These are phyloP conservation scores for Globisporangium abappressorium DNA, from an alignment of 352 stramenopile species.

Conservation along the genomic window DNA sequence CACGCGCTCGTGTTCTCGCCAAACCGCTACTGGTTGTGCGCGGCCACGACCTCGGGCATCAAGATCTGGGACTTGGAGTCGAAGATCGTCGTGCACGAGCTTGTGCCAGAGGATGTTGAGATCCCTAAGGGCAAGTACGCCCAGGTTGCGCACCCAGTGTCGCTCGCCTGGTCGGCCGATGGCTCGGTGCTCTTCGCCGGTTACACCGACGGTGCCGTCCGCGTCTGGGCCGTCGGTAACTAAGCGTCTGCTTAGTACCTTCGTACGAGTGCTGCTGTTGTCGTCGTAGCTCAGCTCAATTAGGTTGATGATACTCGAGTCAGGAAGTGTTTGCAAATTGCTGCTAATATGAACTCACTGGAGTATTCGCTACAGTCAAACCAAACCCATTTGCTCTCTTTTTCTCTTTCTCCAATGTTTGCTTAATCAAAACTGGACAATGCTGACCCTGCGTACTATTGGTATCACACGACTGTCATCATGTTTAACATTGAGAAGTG, in stretches of 20 bases:
- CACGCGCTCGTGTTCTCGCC: conserved; percentile 98
- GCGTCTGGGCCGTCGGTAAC: conserved; percentile 92
- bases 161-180: conserved; percentile 97
- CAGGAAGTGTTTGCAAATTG: neutral
- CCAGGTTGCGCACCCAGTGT: conserved; percentile 95
- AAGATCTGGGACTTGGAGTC: conserved; percentile 99
- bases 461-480: too few relatives aligned
- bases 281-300: conserved; percentile 9
- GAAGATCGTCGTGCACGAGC: conserved; percentile 98
- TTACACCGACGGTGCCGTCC: conserved; percentile 98
- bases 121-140: conserved; percentile 92
- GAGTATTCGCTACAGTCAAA: conserved; percentile 18
- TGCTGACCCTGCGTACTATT: too few relatives aligned
- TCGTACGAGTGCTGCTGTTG: conserved; percentile 2
- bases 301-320: conserved; percentile 13
- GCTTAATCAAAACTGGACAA: too few relatives aligned
- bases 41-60: conserved; percentile 97
- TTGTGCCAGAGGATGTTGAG: conserved; percentile 90
- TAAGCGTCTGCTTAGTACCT: conserved; percentile 36
- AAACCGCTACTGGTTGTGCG: conserved; percentile 99
- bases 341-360: conserved; percentile 14
- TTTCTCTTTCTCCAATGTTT: neutral
- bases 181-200: conserved; percentile 98
- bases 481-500: too few relatives aligned
- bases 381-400: neutral